phyloP scores from a whole-genome alignment of 192 early-diverging fungal species.

The Backusella liffmaniae region DNA sequence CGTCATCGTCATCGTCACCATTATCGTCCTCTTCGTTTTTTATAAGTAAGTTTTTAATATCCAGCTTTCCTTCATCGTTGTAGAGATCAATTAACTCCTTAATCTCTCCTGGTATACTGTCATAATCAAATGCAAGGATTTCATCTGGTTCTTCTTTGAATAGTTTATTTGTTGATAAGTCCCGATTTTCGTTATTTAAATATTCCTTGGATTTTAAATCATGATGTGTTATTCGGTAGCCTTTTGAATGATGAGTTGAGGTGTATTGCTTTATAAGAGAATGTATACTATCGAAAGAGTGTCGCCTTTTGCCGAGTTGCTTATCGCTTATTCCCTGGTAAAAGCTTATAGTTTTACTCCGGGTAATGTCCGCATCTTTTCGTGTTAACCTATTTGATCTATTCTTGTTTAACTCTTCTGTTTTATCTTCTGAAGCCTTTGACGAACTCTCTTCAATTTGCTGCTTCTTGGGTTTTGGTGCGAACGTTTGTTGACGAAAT shows the following conservation, averaged over 20 bases:
- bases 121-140: conserved; percentile 21
- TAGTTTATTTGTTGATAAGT: neutral
- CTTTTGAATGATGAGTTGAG: neutral
- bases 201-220: neutral
- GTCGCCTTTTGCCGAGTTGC: neutral
- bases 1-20: neutral
- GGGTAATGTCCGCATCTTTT: neutral
- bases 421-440: neutral
- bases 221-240: neutral
- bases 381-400: neutral
- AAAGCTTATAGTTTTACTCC: neutral
- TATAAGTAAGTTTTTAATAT: neutral
- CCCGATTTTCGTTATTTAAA: neutral
- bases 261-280: neutral
- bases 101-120: conserved; percentile 6
- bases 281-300: neutral
- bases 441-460: neutral
- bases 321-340: neutral
- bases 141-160: neutral
- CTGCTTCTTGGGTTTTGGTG: neutral
- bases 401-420: neutral
- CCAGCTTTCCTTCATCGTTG: neutral
- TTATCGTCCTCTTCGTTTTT: neutral
- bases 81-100: conserved; percentile 1
- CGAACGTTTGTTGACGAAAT: neutral